Percentiles rank a stretch among this genome's conserved stretches.
Evolutionary conservation across 768 basidiomycete genomes (phyloP).

Genomic region (Psilocybe tampanensis): DNA sequence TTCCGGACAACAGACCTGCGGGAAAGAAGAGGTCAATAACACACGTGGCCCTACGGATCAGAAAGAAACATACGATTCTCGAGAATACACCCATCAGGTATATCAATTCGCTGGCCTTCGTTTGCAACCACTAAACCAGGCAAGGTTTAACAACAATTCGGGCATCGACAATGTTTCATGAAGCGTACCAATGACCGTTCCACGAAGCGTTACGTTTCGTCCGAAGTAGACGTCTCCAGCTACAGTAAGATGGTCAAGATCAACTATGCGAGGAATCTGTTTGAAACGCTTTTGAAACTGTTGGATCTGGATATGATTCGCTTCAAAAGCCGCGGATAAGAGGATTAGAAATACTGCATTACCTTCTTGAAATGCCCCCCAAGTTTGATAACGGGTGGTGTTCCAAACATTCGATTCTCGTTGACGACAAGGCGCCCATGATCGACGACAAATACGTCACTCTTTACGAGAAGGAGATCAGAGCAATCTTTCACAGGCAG

Average conservation of each 20-base stretch:
- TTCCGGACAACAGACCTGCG: slow-evolving; percentile 68
- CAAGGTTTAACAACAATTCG: neutral
- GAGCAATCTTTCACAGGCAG: slow-evolving; percentile 89
- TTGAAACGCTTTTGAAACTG: slow-evolving; percentile 95
- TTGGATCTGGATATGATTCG: slow-evolving; percentile 51
- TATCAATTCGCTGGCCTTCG: slow-evolving; percentile 81
- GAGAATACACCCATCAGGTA: slow-evolving; percentile 78
- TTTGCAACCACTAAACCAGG: slow-evolving; percentile 61
- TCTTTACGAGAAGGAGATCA: slow-evolving; percentile 85
- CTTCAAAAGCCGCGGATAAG: neutral
- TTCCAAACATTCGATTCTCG: slow-evolving; percentile 76
- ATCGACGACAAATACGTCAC: slow-evolving; percentile 85
- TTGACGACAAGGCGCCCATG: slow-evolving; percentile 89
- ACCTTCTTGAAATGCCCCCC: slow-evolving; percentile 97
- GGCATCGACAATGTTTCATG: neutral
- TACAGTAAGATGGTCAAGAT: slow-evolving; percentile 93
- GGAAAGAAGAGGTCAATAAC: slow-evolving; percentile 17
- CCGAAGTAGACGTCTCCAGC: slow-evolving; percentile 91
- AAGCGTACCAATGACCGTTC: slow-evolving; percentile 78
- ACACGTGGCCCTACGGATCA: neutral
- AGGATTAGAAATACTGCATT: neutral
- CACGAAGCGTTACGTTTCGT: slow-evolving; percentile 79
- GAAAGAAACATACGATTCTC: slow-evolving; percentile 46
- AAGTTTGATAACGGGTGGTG: slow-evolving; percentile 91
- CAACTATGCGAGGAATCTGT: slow-evolving; percentile 86